Base-by-base conservation (phyloP, 768 basidiomycete genomes). In the Hypholoma sublateritium region DNA sequence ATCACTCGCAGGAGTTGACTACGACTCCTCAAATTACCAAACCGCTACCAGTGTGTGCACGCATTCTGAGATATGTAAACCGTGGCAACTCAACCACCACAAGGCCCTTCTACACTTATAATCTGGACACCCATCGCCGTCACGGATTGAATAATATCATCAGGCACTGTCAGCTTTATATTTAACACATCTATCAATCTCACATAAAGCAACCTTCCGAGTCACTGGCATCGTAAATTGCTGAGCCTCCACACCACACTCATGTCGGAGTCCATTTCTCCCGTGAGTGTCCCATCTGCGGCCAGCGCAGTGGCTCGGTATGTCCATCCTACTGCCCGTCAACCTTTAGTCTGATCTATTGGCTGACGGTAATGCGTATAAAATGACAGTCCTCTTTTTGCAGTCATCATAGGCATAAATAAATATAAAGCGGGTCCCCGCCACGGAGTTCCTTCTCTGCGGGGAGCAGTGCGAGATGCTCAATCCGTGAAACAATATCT, bases 371-470 rank as follows among this genome's bases (percentile, higher is more conserved):
- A 14, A 7, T 36, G 35, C 35, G 7, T 17, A 9, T 41, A 41
- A 6, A 5, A 16, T 41, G 16, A 17, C 39, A 41, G 39, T 3
- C 22, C 46, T 28, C 53, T 62, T 22, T 60, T 59, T 24, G 59
- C 56, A n/a, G 12, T 62, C 17, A 36, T 62, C 13, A 55, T 59
- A 14, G 62, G 59, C 9, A 62, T 62, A 32, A 60, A 62, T 28
- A 17, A 25, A 7, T 59, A 62, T 41, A 41, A 57, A 37, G 25
- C 32, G n/a, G 39, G 16, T 1, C 2, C 50, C 6, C 45, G 39
- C 19, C 13, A 14, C 4, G 21, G 35, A 17, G 42, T 57, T 32
- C 50, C 14, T 3, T 11, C 46, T 25, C 56, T 62, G 14, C 48
- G 46, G 11, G 62, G 62, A 14, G 56, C 62, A 12, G 62, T 55